Evolutionary conservation across 202 grass and related monocot genomes (phyloP).

Genomic region (Panicum hallii): DNA sequence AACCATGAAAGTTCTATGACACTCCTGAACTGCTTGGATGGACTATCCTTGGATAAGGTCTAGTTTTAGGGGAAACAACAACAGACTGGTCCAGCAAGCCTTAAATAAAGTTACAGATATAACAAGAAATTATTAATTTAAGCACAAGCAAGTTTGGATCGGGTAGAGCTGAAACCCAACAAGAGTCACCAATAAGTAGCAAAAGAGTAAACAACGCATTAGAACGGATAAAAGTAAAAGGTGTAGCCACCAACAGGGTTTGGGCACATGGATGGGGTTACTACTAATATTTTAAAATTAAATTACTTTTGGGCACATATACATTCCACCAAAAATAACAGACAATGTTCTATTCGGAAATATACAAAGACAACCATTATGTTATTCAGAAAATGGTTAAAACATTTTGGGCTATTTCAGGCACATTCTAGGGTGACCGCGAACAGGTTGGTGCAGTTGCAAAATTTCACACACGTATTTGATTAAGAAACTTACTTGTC

Average conservation of each 20-base stretch:
- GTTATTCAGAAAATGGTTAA: background rate
- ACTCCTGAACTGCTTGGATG: background rate
- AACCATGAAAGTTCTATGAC: background rate
- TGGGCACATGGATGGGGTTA: background rate
- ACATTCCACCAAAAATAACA: background rate
- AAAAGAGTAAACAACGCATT: background rate
- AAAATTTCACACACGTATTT: constrained; percentile 27
- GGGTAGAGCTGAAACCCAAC: background rate
- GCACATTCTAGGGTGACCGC: background rate
- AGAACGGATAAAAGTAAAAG: background rate
- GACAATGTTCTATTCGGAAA: background rate
- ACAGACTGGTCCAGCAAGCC: constrained; percentile 1
- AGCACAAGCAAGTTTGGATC: background rate
- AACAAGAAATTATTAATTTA: background rate
- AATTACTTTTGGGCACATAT: background rate
- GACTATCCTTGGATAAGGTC: background rate
- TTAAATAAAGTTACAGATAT: background rate
- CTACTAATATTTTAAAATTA: background rate
- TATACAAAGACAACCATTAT: background rate
- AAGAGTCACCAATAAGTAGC: background rate
- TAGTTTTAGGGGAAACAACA: background rate
- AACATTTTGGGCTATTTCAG: background rate
- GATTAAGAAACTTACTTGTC: constrained; percentile 80
- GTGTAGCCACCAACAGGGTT: background rate
- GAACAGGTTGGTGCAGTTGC: background rate